Evolutionary conservation across 2,329 filamentous ascomycete species (phyloP), one percentile per base, ranked within the genome.

Genomic region (Claviceps sp.): DNA sequence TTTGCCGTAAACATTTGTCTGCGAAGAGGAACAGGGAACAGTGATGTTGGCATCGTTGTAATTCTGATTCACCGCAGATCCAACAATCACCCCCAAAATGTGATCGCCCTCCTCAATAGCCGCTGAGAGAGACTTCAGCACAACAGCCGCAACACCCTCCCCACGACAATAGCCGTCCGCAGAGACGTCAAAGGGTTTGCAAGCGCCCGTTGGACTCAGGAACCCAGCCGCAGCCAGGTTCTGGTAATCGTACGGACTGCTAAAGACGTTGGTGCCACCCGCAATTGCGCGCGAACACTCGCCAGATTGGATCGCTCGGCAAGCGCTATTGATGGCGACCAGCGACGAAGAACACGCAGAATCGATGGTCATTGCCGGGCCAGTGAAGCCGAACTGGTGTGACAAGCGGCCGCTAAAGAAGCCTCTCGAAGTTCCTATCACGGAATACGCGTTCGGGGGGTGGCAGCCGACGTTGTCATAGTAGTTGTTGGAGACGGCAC

Each of bases 161-260:
- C 82, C 86, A 63, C 87, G 81, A 68, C 86, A 93, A 67, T 93
- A 91, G 1, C 87, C 87, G 66, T 90, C 86, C 1, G 87, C 87
- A 26, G 57, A 55, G 16, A 22, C 44, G n/a, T 54, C 50, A 43
- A 54, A 54, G 4, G 52, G 50, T 42, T 54, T 54, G 34, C 52
- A 54, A n/a, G 50, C 48, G 2, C 49, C 52, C 9, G 49, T 49
- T 1, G 49, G n/a, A 18, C 55, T 62, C 79, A 86, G 0, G 79
- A 68, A 64, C 2, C 53, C 53, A 0, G 54, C 54, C 4, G 52
- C 58, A 18, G 58, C 57, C 2, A 64, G 55, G 22, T 62, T 61
- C 14, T 58, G 56, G 46, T 56, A 62, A 16, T 55, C 54, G 2
- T 55, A 47, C 4, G 61, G 46, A 7, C 30, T 48, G 30, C 13